phyloP scores from a whole-genome alignment of 495 filamentous ascomycete genomes.

The Trichocladium uniseriatum region DNA sequence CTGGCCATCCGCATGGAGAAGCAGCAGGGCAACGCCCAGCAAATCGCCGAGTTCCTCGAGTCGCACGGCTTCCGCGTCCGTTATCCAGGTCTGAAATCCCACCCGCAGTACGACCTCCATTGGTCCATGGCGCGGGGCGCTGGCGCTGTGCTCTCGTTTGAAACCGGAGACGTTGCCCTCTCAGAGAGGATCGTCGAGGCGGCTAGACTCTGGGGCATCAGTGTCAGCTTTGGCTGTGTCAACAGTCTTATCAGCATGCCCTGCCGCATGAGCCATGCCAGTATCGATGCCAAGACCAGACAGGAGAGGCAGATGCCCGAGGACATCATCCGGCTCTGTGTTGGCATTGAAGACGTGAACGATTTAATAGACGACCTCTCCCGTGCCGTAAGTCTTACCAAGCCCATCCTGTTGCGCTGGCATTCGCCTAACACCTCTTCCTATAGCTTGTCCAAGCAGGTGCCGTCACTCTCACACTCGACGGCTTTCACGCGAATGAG shows the following conservation, averaged over 20 bases:
- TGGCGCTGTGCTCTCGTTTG: constrained; percentile 89
- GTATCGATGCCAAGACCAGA: constrained; percentile 90
- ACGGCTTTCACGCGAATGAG: constrained; percentile 58
- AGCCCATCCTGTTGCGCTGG: background rate
- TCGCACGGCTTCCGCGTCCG: constrained; percentile 85
- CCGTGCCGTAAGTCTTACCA: constrained; percentile 65
- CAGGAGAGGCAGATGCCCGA: constrained; percentile 86
- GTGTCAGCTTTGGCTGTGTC: constrained; percentile 94
- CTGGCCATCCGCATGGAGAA: constrained; percentile 97
- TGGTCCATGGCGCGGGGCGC: constrained; percentile 90
- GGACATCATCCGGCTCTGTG: constrained; percentile 89
- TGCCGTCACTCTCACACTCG: constrained; percentile 73
- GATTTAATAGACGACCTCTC: constrained; percentile 91
- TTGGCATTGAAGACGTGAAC: constrained; percentile 89
- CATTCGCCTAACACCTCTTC: background rate
- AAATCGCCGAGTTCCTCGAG: constrained; percentile 88
- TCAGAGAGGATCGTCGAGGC: constrained; percentile 91
- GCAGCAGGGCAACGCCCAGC: constrained; percentile 85
- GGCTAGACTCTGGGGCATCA: constrained; percentile 85
- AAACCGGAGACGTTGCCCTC: constrained; percentile 74
- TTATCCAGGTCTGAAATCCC: constrained; percentile 85
- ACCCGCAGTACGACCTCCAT: constrained; percentile 93
- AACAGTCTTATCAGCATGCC: constrained; percentile 99
- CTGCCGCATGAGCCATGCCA: constrained; percentile 97
- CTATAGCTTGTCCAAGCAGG: constrained; percentile 82